Evolutionary conservation across 352 stramenopile species (phyloP).

Genomic region (Phytopythium chamaehyphon): DNA sequence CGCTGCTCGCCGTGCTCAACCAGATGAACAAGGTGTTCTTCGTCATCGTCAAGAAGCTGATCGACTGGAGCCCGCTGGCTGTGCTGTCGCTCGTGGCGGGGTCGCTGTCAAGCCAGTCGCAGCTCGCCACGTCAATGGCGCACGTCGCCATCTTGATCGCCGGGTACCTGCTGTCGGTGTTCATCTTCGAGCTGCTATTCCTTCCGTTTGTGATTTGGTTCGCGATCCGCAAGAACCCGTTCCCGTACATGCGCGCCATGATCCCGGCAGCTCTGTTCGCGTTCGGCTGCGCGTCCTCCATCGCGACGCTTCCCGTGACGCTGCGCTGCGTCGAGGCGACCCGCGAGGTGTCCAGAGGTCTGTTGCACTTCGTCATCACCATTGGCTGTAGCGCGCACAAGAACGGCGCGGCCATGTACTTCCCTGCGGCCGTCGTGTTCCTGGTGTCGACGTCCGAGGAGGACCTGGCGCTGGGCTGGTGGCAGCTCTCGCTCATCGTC

Average conservation of each 20-base stretch:
- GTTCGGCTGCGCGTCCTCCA: slow-evolving; percentile 60
- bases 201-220: slow-evolving; percentile 50
- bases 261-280: slow-evolving; percentile 58
- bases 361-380: slow-evolving; percentile 68
- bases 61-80: slow-evolving; percentile 60
- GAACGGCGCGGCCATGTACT: slow-evolving; percentile 76
- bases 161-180: slow-evolving; percentile 35
- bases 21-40: slow-evolving; percentile 78
- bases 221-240: slow-evolving; percentile 39
- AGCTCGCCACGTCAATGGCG: slow-evolving; percentile 33
- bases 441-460: slow-evolving; percentile 45
- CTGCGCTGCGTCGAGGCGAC: slow-evolving; percentile 62
- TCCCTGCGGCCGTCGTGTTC: slow-evolving; percentile 62
- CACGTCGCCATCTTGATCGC: slow-evolving; percentile 61
- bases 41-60: slow-evolving; percentile 53
- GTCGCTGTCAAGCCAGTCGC: slow-evolving; percentile 44
- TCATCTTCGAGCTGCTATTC: slow-evolving; percentile 54
- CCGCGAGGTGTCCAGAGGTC: slow-evolving; percentile 44
- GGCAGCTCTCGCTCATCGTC: slow-evolving; percentile 51
- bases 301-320: slow-evolving; percentile 61
- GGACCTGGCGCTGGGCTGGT: slow-evolving; percentile 33
- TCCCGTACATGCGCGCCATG: slow-evolving; percentile 61
- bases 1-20: slow-evolving; percentile 27
- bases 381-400: slow-evolving; percentile 72
- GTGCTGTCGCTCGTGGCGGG: slow-evolving; percentile 70